Conservation (phyloP, 2,329 filamentous ascomycete genomes). For the Penicillium brevicompactum region DNA sequence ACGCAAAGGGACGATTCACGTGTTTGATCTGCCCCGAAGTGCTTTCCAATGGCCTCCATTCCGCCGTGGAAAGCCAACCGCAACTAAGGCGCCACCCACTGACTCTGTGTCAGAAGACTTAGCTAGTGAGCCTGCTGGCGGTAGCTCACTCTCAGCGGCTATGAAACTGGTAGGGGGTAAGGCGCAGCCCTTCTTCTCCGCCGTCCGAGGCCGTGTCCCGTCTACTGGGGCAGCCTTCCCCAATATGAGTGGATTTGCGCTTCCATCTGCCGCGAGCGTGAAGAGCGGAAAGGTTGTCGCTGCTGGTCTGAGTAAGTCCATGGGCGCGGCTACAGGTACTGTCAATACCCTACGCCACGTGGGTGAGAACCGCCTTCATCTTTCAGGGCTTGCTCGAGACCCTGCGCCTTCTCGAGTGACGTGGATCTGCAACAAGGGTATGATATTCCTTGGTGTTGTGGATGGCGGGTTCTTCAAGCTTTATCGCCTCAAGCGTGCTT, state of each 20-base stretch:
- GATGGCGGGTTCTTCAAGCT: slow-evolving; percentile 49
- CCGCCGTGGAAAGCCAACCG: slow-evolving; percentile 48
- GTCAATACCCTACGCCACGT: slow-evolving; percentile 51
- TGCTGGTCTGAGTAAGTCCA: slow-evolving; percentile 53
- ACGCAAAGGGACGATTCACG: slow-evolving; percentile 90
- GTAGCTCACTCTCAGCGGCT: slow-evolving; percentile 65
- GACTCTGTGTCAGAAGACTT: slow-evolving; percentile 51
- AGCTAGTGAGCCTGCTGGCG: slow-evolving; percentile 43
- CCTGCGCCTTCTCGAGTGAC: slow-evolving; percentile 46
- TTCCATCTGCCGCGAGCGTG: slow-evolving; percentile 50
- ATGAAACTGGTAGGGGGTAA: slow-evolving; percentile 67
- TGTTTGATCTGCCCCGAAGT: slow-evolving; percentile 80
- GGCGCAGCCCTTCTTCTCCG: slow-evolving; percentile 66
- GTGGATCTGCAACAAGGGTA: slow-evolving; percentile 49
- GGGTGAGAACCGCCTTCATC: slow-evolving; percentile 52
- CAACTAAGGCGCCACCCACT: slow-evolving; percentile 39
- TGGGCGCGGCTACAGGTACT: slow-evolving; percentile 51
- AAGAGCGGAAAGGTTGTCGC: slow-evolving; percentile 51
- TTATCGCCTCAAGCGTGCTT: slow-evolving; percentile 44
- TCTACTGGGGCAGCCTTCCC: slow-evolving; percentile 49
- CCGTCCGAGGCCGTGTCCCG: slow-evolving; percentile 58
- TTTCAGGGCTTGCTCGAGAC: slow-evolving; percentile 43
- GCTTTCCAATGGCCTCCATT: slow-evolving; percentile 86
- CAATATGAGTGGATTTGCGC: slow-evolving; percentile 46
- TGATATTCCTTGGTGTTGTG: slow-evolving; percentile 47